Conservation (phyloP, 257 asterid species). For the Solanum paucissectum region DNA sequence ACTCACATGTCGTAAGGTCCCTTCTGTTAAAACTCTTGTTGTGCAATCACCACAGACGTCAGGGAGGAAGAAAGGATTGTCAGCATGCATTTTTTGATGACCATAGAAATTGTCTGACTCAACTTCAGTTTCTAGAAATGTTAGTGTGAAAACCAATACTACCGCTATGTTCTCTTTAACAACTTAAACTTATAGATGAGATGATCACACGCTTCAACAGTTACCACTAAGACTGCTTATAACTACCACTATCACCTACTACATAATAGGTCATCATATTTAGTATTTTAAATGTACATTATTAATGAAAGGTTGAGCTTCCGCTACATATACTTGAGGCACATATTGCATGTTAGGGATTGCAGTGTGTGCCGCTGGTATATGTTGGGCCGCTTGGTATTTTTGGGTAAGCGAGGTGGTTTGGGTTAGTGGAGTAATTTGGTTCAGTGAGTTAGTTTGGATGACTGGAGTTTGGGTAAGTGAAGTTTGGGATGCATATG, state of each 20-base stretch:
- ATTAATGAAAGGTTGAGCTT: not conserved
- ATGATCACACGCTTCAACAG: not conserved
- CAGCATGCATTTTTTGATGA: not conserved
- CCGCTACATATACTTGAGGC: not conserved
- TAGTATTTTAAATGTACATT: not conserved
- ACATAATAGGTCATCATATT: not conserved
- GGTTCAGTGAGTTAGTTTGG: not conserved
- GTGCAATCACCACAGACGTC: not conserved
- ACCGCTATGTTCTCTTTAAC: not conserved
- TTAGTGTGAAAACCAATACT: not conserved
- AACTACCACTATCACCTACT: not conserved
- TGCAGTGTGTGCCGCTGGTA: not conserved
- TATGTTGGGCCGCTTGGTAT: not conserved
- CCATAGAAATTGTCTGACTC: not conserved
- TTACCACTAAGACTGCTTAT: not conserved
- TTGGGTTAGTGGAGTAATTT: not conserved
- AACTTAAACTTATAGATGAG: not conserved
- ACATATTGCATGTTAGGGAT: not conserved
- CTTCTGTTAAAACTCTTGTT: not conserved
- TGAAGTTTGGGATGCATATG: not conserved
- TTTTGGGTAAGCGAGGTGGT: not conserved
- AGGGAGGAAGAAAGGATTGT: not conserved
- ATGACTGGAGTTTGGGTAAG: not conserved
- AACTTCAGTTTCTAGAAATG: not conserved
- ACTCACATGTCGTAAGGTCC: not conserved